Base-by-base conservation (phyloP, 2,329 filamentous ascomycete species). In the Calonectria pteridis region DNA sequence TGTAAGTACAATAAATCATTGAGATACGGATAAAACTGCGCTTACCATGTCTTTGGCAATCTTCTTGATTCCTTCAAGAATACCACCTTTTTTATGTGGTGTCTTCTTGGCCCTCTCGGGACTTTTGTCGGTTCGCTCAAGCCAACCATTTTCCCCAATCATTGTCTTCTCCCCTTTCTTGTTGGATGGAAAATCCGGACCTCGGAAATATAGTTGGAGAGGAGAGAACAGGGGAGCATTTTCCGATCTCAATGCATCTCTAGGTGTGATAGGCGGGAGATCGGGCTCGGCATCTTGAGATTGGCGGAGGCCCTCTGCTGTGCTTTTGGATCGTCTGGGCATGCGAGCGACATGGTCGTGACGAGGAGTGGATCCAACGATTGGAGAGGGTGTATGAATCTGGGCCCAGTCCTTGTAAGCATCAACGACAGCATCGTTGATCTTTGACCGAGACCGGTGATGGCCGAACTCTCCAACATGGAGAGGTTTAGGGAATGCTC, bases 91-190 rank as follows among this genome's bases (percentile, higher is more conserved):
- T 77, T 86, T 89, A 50, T 82, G 79, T 0, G 79, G 77, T 3
- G 78, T 69, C 74, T 81, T 83, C 28, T 76, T 81, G 3, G 71
- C 75, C 43, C 79, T 77, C 1, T 81, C 77, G 4, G 70, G 72
- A 9, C 50, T 43, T 16, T 71, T 72, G 7, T 81, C 82, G 1
- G 84, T 87, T 20, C 85, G 85, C 78, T 91, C 89, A 3, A 91
- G 85, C 90, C 90, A 92, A 28, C 90, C 90, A 62, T 89, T 87
- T 3, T 88, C 82, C 3, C 90, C 90, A 71, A 91, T 87, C 80
- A 92, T 81, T 4, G 83, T 87, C 84, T 91, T 91, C 46, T 84
- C 84, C 0, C 86, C 85, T 63, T 82, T 86, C 74, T 85, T 87
- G 50, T 78, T 75, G 6, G 79, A 78, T 2, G 86, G 85, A 16